phyloP scores from a whole-genome alignment of 768 basidiomycete genomes.

The Pisolithus orientalis region DNA sequence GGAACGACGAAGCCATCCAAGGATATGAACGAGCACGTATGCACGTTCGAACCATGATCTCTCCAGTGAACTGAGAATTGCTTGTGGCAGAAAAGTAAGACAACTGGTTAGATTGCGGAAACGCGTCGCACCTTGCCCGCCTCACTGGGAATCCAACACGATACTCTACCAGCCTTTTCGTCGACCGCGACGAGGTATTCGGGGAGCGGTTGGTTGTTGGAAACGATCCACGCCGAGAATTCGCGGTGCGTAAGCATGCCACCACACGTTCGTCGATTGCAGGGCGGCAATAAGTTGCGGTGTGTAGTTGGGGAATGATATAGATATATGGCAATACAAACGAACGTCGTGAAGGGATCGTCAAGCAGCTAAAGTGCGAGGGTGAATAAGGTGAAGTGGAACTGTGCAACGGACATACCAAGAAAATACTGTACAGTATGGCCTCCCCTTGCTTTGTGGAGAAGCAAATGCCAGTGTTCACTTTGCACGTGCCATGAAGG shows the following conservation, averaged over 20 bases:
- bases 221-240: constrained; percentile 67
- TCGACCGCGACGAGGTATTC: constrained; percentile 56
- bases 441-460: constrained; percentile 7
- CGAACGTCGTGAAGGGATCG: constrained; percentile 1
- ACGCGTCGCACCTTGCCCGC: constrained; percentile 42
- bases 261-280: neutral
- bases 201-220: constrained; percentile 40
- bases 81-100: constrained; percentile 27
- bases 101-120: neutral
- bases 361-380: neutral
- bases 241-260: constrained; percentile 49
- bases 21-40: constrained; percentile 56
- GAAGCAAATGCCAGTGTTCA: neutral
- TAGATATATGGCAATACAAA: neutral
- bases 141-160: constrained; percentile 66
- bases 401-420: neutral
- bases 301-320: constrained; percentile 1
- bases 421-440: constrained; percentile 2
- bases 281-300: constrained; percentile 4
- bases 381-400: neutral
- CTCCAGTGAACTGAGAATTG: constrained; percentile 59
- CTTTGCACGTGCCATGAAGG: constrained; percentile 8
- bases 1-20: constrained; percentile 60
- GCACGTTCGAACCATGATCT: constrained; percentile 47
- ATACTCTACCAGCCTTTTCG: constrained; percentile 36